Conservation (phyloP, 1,139 yeast genomes). For the Blastobotrys aristatus region DNA sequence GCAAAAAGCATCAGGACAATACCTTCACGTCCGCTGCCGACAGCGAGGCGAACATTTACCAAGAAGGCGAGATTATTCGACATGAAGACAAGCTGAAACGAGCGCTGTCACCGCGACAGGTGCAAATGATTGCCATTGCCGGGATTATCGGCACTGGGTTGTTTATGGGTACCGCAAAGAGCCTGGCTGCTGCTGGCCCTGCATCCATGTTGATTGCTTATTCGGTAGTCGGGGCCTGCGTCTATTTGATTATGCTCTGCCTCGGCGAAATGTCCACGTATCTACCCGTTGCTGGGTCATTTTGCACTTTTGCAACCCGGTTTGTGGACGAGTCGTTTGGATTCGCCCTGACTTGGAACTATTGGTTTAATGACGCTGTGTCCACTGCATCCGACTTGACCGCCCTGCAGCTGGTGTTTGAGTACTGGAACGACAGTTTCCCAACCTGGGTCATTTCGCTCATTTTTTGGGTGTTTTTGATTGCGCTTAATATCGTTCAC, state of each 20-base stretch:
- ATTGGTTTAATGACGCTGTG: conserved; percentile 62
- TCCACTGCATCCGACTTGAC: conserved; percentile 59
- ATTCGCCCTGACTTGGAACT: conserved; percentile 56
- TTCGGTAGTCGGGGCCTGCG: conserved; percentile 45
- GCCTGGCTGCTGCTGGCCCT: conserved; percentile 53
- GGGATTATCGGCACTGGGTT: conserved; percentile 53
- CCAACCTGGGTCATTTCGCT: conserved; percentile 55
- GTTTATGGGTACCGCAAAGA: conserved; percentile 50
- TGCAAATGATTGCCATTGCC: conserved; percentile 41
- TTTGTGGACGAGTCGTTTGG: conserved; percentile 61
- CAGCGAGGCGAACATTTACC: conserved; percentile 5
- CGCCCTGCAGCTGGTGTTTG: conserved; percentile 53
- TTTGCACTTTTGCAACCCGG: conserved; percentile 54
- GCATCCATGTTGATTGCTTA: conserved; percentile 48
- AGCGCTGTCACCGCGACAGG: conserved; percentile 47
- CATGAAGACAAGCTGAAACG: conserved; percentile 31
- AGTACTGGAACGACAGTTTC: conserved; percentile 55
- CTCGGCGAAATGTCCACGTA: conserved; percentile 63
- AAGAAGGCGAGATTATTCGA: conserved; percentile 41
- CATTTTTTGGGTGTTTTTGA: conserved; percentile 53
- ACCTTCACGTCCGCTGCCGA: conserved; percentile 2
- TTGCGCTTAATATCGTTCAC: conserved; percentile 49
- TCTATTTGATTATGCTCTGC: conserved; percentile 51
- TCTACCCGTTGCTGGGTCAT: conserved; percentile 58
- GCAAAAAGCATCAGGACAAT: not conserved